phyloP scores from a whole-genome alignment of 2,329 filamentous ascomycete genomes.

The Aspergillus sp. region DNA sequence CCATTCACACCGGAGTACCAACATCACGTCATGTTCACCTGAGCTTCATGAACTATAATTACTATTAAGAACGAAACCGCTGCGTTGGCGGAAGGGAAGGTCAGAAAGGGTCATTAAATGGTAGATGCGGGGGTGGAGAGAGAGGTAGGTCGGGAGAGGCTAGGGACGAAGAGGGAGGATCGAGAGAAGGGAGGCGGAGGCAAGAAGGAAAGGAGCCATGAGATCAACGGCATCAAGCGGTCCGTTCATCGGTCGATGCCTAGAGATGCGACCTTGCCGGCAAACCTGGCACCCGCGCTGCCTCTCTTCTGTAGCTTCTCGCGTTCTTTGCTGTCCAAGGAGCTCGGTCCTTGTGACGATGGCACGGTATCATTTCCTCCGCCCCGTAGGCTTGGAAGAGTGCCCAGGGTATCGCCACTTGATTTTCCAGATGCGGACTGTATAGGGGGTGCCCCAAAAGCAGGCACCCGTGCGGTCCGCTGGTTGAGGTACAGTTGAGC shows the following conservation, averaged over 20 bases:
- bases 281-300: conserved; percentile 71
- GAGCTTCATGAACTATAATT: conserved; percentile 23
- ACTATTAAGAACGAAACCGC: conserved; percentile 10
- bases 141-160: neutral
- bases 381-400: conserved; percentile 56
- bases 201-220: conserved; percentile 6
- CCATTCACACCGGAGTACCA: conserved; percentile 7
- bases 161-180: conserved; percentile 1
- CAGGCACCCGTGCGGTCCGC: conserved; percentile 50
- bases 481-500: conserved; percentile 84
- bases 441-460: conserved; percentile 38
- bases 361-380: conserved; percentile 29
- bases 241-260: conserved; percentile 39
- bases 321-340: conserved; percentile 52
- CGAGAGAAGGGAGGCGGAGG: conserved; percentile 9
- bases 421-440: conserved; percentile 41
- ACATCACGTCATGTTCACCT: conserved; percentile 14
- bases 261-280: conserved; percentile 47
- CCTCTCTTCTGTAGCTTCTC: conserved; percentile 77
- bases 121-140: neutral
- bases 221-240: neutral
- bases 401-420: conserved; percentile 57
- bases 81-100: neutral
- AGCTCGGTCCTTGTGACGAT: conserved; percentile 29
- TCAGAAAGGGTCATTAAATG: neutral